phyloP scores from a whole-genome alignment of 495 filamentous ascomycete genomes.

The Stereocaulon alpinum region DNA sequence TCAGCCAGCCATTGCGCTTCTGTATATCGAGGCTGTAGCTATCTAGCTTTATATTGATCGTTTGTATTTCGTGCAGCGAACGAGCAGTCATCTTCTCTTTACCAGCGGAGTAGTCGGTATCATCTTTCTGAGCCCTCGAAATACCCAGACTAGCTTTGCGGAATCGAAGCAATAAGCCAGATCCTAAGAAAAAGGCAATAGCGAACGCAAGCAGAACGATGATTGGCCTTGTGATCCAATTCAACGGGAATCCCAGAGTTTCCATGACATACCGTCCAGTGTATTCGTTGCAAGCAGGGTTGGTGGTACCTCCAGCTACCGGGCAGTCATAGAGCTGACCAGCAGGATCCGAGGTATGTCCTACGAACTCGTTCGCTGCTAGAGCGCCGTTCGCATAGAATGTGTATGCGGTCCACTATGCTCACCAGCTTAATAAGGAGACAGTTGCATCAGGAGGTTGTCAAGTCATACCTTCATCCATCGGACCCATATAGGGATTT shows the following conservation, averaged over 20 bases:
- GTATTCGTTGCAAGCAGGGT: conserved; percentile 55
- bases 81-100: conserved; percentile 50
- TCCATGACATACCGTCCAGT: conserved; percentile 57
- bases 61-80: conserved; percentile 41
- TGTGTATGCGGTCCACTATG: conserved; percentile 37
- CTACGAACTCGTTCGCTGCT: conserved; percentile 57
- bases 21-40: conserved; percentile 51
- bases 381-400: conserved; percentile 62
- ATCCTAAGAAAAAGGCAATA: conserved; percentile 44
- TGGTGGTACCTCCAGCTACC: conserved; percentile 39
- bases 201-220: conserved; percentile 47
- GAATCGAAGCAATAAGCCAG: conserved; percentile 47
- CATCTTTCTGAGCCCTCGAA: conserved; percentile 42
- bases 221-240: conserved; percentile 56
- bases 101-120: conserved; percentile 46
- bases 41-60: conserved; percentile 50
- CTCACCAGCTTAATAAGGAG: not conserved
- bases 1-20: conserved; percentile 40
- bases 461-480: conserved; percentile 50
- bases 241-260: conserved; percentile 48
- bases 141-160: conserved; percentile 51
- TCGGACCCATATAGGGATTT: conserved; percentile 61
- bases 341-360: conserved; percentile 27
- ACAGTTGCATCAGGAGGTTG: conserved; percentile 11
- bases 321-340: conserved; percentile 60